Percentiles rank a stretch among this genome's conserved stretches.
Evolutionary conservation across 2,329 filamentous ascomycete genomes (phyloP).

Genomic region (Colletotrichum trifolii): DNA sequence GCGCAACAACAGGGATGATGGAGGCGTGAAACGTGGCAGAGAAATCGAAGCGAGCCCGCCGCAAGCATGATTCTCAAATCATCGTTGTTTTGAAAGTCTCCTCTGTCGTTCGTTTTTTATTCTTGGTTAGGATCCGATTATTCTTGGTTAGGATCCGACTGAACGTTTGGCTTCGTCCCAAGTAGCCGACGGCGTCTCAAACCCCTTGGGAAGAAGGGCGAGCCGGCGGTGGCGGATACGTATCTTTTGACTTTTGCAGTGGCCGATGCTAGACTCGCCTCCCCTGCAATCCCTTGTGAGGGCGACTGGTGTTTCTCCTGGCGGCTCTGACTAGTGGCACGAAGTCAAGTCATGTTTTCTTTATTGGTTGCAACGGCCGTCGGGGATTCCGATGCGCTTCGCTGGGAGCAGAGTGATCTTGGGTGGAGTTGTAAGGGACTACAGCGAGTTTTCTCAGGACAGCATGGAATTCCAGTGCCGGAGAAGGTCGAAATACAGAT

Average conservation of each 20-base stretch:
- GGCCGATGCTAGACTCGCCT: not conserved
- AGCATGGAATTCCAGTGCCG: too few species aligned
- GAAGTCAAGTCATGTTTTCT: slow-evolving; percentile 3
- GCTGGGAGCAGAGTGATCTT: not conserved
- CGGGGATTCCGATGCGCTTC: slow-evolving; percentile 24
- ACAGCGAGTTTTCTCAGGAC: not conserved
- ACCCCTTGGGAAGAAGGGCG: slow-evolving; percentile 10
- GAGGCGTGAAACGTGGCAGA: slow-evolving; percentile 18
- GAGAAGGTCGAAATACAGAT: too few species aligned
- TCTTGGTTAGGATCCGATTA: slow-evolving; percentile 6
- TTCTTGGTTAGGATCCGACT: slow-evolving; percentile 6
- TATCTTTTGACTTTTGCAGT: not conserved
- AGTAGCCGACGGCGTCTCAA: slow-evolving; percentile 20
- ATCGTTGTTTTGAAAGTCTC: not conserved
- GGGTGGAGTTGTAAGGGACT: not conserved
- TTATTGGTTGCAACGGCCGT: slow-evolving; percentile 25
- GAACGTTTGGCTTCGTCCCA: slow-evolving; percentile 23
- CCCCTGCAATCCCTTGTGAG: slow-evolving; percentile 12
- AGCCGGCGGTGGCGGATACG: slow-evolving; percentile 9
- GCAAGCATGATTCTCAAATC: not conserved
- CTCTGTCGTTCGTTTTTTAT: not conserved
- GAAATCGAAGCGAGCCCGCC: slow-evolving; percentile 6
- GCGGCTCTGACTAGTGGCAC: slow-evolving; percentile 27
- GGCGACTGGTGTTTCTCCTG: slow-evolving; percentile 1
- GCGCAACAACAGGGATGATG: slow-evolving; percentile 8